Evolutionary conservation across 2,329 filamentous ascomycete genomes (phyloP).

Genomic region (Cadophora sp.): DNA sequence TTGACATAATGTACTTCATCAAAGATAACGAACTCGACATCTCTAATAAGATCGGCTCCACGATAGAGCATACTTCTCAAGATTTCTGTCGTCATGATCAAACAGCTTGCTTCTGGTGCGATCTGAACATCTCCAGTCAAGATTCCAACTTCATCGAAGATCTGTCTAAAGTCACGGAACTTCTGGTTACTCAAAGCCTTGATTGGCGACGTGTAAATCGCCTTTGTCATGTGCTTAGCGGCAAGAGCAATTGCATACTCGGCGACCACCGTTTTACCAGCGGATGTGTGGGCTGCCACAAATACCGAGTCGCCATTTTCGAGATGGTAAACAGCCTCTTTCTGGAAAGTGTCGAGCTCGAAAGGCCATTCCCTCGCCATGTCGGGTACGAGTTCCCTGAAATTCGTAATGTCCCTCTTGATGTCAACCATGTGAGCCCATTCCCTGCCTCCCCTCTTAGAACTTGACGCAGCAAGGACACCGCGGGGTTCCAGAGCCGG

Average conservation of each 20-base stretch:
- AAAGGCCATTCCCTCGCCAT: slow-evolving; percentile 98
- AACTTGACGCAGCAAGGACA: slow-evolving; percentile 73
- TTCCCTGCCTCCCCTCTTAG: slow-evolving; percentile 79
- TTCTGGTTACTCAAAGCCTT: slow-evolving; percentile 99
- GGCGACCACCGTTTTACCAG: slow-evolving; percentile 96
- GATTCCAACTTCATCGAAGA: slow-evolving; percentile 96
- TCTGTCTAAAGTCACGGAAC: slow-evolving; percentile 89
- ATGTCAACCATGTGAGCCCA: slow-evolving; percentile 99
- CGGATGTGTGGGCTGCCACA: slow-evolving; percentile 95
- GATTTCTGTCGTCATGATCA: slow-evolving; percentile 99
- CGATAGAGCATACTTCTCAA: slow-evolving; percentile 97
- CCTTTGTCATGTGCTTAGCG: slow-evolving; percentile 99
- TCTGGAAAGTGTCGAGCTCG: slow-evolving; percentile 97
- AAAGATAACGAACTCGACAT: slow-evolving; percentile 98
- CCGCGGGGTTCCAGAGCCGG: slow-evolving; percentile 86
- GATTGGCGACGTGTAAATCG: slow-evolving; percentile 98
- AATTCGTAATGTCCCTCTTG: slow-evolving; percentile 91
- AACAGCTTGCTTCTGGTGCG: slow-evolving; percentile 93
- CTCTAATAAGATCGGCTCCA: slow-evolving; percentile 92
- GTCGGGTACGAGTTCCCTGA: slow-evolving; percentile 89
- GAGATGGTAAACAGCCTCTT: slow-evolving; percentile 96
- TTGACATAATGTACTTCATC: slow-evolving; percentile 99
- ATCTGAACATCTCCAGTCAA: slow-evolving; percentile 98
- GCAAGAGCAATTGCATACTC: slow-evolving; percentile 97
- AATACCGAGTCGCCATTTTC: slow-evolving; percentile 98